Base-by-base conservation (phyloP, 495 filamentous ascomycete genomes). In the Daldinia loculata region DNA sequence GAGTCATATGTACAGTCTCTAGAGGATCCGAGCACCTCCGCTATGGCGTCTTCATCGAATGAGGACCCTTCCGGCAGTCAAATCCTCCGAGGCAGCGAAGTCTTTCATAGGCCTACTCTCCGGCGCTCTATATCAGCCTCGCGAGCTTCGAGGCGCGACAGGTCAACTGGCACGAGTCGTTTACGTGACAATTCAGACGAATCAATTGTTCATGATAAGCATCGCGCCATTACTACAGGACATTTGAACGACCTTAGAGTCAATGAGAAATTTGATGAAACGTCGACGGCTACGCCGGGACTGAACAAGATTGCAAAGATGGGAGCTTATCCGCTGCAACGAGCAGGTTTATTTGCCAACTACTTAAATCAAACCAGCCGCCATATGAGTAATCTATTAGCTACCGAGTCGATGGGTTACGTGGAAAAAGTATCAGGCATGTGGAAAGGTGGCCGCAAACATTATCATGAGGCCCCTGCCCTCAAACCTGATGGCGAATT, bases 341-440 rank as follows among this genome's bases (percentile, higher is more conserved):
- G 92, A 61, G 94, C 95, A 14, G 91, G 92, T 26, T 90, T 90
- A 4, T 86, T 97, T 79, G 93, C 94, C 24, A 92, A 89, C 17
- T 97, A 92, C 76, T 81, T 98, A 72, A 91, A 90, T 74, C 89
- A 84, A 61, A 88, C 90, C 15, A 81, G 84, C 15, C 91, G 90
- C 62, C 87, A 89, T 41, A 94, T 98, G 90, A 94, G 93, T 65
- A 93, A 82, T 63, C 83, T 98, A 27, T 77, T 99, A 24, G 93
- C 96, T 32, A 92, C 91, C 2, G 94, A 98, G 75, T 96, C 95
- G 2, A 98, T 97, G 93, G 93, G 93, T 17, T 99, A 99, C 77
- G 89, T 97, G 30, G 95, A 97, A 72, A 97, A 97, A 75, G 94
- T 98, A 0, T 97, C 94, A 4, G 95, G 93, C 39, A 98, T 98